These are phyloP conservation scores for Suhomyces canberraensis DNA, from an alignment of 805 yeast genomes.

Conservation along the genomic window DNA sequence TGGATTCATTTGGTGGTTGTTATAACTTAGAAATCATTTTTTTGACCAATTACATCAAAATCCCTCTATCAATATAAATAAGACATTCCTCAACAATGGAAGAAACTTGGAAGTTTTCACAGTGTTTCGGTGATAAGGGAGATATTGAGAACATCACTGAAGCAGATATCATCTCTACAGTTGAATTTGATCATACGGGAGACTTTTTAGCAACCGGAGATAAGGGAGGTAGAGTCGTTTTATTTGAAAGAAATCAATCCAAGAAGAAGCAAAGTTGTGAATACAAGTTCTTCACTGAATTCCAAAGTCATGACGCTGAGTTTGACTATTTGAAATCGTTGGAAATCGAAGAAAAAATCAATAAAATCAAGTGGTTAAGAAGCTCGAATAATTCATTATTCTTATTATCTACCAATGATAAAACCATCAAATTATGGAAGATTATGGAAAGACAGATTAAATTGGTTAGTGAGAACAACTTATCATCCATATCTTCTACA, in stretches of 20 bases:
- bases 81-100: conserved; percentile 21
- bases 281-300: conserved; percentile 92
- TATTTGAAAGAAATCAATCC: conserved; percentile 82
- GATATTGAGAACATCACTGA: conserved; percentile 94
- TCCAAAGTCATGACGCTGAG: conserved; percentile 98
- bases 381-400: conserved; percentile 88
- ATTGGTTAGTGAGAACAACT: conserved; percentile 87
- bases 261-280: conserved; percentile 71
- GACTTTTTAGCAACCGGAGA: conserved; percentile 97
- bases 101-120: conserved; percentile 78
- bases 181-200: conserved; percentile 93
- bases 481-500: conserved; percentile 18
- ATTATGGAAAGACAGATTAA: conserved; percentile 87
- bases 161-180: conserved; percentile 95
- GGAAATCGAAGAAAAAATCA: conserved; percentile 97
- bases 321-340: conserved; percentile 93
- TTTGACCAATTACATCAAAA: too few species aligned
- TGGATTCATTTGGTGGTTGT: too few species aligned
- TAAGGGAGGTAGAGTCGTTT: conserved; percentile 95
- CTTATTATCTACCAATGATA: conserved; percentile 88
- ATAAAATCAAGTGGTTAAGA: conserved; percentile 94
- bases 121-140: conserved; percentile 98
- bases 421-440: conserved; percentile 98
- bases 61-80: background rate
- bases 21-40: too few species aligned